A percentile compares a stretch with the other conserved stretches of the same genome.
Conservation (phyloP, 192 early-diverging fungal genomes). For the Jimgerdemannia flammicorona region DNA sequence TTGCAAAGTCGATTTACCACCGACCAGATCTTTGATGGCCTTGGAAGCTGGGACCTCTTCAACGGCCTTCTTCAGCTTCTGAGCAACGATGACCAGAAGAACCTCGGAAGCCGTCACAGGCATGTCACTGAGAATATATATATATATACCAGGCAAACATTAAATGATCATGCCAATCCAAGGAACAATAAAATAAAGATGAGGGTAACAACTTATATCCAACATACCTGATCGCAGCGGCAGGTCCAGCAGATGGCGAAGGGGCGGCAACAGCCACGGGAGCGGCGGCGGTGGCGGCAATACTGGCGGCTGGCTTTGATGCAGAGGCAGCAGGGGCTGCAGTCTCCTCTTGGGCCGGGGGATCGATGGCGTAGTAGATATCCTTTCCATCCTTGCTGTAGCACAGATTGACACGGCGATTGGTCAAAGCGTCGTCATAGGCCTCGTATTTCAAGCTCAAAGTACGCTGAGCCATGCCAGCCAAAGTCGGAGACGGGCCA, state of each 20-base stretch:
- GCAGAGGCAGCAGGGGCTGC: slow-evolving; percentile 45
- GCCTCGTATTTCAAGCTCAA: slow-evolving; percentile 96
- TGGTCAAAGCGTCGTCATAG: slow-evolving; percentile 90
- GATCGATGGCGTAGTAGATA: slow-evolving; percentile 90
- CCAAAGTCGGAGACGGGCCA: slow-evolving; percentile 84
- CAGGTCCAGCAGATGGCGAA: slow-evolving; percentile 40
- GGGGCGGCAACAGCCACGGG: slow-evolving; percentile 47
- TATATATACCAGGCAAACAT: neutral
- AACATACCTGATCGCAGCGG: slow-evolving; percentile 48
- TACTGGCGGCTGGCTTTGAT: slow-evolving; percentile 35
- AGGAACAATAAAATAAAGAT: neutral
- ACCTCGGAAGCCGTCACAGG: slow-evolving; percentile 83
- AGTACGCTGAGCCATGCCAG: slow-evolving; percentile 91
- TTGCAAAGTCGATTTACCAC: slow-evolving; percentile 93
- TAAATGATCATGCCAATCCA: neutral
- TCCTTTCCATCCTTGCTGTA: slow-evolving; percentile 88
- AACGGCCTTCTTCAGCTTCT: slow-evolving; percentile 86
- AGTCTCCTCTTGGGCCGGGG: slow-evolving; percentile 52
- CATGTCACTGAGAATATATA: slow-evolving; percentile 49
- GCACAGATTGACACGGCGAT: slow-evolving; percentile 85
- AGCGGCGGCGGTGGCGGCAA: slow-evolving; percentile 46
- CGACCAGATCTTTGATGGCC: slow-evolving; percentile 91
- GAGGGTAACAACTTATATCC: neutral
- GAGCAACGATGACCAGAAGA: slow-evolving; percentile 78
- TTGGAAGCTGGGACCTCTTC: slow-evolving; percentile 69